Base-by-base conservation (phyloP, 306 rosid species). In the Abrus precatorius region DNA sequence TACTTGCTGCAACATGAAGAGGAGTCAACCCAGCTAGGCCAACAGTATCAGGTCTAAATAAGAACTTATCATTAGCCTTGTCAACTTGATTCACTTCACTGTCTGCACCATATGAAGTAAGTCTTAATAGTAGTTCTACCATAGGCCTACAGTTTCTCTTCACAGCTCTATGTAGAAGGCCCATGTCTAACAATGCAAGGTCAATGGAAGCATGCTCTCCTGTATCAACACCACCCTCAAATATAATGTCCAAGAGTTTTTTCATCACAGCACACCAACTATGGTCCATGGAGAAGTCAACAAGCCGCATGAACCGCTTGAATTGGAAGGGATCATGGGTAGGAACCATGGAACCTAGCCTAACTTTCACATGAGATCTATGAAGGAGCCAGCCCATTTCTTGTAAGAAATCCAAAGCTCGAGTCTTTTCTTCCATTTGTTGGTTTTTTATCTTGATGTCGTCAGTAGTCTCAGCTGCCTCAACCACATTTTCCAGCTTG, bases 361-460 rank as follows among this genome's bases (percentile, higher is more conserved):
- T 87, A 78, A 72, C 78, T 55, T 85, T 91, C 72, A 77, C 72
- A 0, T 36, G 87, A 79, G 83, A 87, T 81, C 94, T 93, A 77
- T 91, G 97, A 69, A 93, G 93, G 20, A 93, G 84, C 97, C 97
- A 93, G 75, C 97, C 97, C 79, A 91, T 82, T 88, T 91, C 97
- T 29, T 93, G 92, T 71, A 93, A 57, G 76, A 91, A 93, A 72
- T 93, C 89, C 84, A 91, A 52, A 12, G 94, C 96, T 14, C 67
- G 90, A 82, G 86, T 84, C 88, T 88, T 84, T 71, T 91, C 87
- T 76, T 85, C 89, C 67, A 64, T n/a, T 61, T 72, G 80, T 32
- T 71, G 76, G 54, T 76, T 66, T 65, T 72, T 78, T 11, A 65
- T 14, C 40, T 33, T 71, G 5, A 74, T 44, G 63, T 69, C 86